Evolutionary conservation across 1,284 basidiomycete species (phyloP).

Genomic region (Pholiota adiposa): DNA sequence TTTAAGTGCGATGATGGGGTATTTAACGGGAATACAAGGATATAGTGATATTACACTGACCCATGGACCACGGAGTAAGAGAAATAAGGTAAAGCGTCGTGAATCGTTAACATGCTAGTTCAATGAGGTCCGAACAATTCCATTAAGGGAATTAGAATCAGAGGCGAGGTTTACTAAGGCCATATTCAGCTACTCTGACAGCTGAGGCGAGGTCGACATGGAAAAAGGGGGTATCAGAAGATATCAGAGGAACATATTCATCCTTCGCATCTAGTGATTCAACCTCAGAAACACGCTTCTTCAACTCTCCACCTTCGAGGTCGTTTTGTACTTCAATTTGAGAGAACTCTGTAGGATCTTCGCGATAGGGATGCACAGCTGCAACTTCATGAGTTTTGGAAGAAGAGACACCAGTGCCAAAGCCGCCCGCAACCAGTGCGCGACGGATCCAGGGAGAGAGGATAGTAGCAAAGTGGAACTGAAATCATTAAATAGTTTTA

Average conservation of each 20-base stretch:
- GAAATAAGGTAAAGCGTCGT: neutral
- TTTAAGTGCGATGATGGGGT: neutral
- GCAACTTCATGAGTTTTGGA: slow-evolving; percentile 67
- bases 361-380: slow-evolving; percentile 68
- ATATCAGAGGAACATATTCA: slow-evolving; percentile 46
- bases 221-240: slow-evolving; percentile 80
- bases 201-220: slow-evolving; percentile 82
- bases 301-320: slow-evolving; percentile 40
- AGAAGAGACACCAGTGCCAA: slow-evolving; percentile 64
- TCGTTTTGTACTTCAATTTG: slow-evolving; percentile 31
- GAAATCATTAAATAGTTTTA: neutral
- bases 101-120: neutral
- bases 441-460: slow-evolving; percentile 95
- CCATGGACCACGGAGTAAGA: neutral
- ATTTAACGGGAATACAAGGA: neutral
- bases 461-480: slow-evolving; percentile 90
- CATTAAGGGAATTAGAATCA: neutral
- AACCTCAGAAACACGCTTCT: slow-evolving; percentile 29
- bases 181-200: slow-evolving; percentile 69
- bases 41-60: neutral
- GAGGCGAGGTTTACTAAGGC: slow-evolving; percentile 21
- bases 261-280: slow-evolving; percentile 15
- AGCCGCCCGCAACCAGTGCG: slow-evolving; percentile 86
- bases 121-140: neutral
- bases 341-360: slow-evolving; percentile 35